Evolutionary conservation across 768 basidiomycete species (phyloP).

Genomic region (Pisolithus sp.): DNA sequence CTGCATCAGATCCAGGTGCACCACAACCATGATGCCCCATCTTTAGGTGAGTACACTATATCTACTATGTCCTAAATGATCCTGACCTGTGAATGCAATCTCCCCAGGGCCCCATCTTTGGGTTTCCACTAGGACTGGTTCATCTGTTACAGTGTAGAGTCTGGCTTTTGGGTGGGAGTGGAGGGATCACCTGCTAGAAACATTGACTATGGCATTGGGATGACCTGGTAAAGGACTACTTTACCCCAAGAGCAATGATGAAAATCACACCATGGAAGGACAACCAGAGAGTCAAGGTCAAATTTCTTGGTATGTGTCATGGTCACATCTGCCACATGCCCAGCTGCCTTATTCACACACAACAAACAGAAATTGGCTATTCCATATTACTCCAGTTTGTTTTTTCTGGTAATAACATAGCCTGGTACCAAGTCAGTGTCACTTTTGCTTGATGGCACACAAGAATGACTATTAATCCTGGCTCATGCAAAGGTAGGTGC

Average conservation of each 20-base stretch:
- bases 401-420: slow-evolving; percentile 76
- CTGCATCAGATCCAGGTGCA: slow-evolving; percentile 25
- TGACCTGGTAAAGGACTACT: slow-evolving; percentile 58
- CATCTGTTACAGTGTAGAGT: slow-evolving; percentile 69
- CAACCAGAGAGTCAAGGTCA: slow-evolving; percentile 70
- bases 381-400: slow-evolving; percentile 71
- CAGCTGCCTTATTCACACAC: slow-evolving; percentile 9
- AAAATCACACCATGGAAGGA: slow-evolving; percentile 86
- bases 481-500: slow-evolving; percentile 52
- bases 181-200: slow-evolving; percentile 44
- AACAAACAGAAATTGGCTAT: slow-evolving; percentile 59
- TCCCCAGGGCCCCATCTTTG: too few species aligned
- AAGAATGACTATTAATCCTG: slow-evolving; percentile 53
- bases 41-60: slow-evolving; percentile 25
- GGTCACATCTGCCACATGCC: slow-evolving; percentile 6
- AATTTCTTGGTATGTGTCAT: slow-evolving; percentile 63
- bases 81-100: too few species aligned
- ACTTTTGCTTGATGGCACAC: slow-evolving; percentile 69
- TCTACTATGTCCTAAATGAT: slow-evolving; percentile 28
- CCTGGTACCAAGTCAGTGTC: slow-evolving; percentile 82
- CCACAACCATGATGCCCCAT: slow-evolving; percentile 26
- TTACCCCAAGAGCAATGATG: slow-evolving; percentile 64
- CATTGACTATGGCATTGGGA: slow-evolving; percentile 63
- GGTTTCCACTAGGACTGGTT: slow-evolving; percentile 58
- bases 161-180: slow-evolving; percentile 48